A percentile compares a stretch with the other conserved stretches of the same genome.
These are phyloP conservation scores for Fusarium tricinctum DNA, from an alignment of 2,329 filamentous ascomycete species.

Conservation along the genomic window DNA sequence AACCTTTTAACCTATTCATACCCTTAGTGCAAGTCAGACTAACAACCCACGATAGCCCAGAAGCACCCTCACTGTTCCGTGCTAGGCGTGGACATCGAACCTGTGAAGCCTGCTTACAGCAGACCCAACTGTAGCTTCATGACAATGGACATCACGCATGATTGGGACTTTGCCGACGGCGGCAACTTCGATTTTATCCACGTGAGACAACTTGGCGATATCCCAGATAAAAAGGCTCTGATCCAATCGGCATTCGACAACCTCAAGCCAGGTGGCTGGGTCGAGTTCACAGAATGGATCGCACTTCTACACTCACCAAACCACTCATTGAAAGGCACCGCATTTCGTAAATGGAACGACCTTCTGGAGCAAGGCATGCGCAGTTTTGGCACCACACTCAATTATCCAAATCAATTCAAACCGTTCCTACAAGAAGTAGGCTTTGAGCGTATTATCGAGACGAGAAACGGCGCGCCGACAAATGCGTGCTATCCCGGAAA, in stretches of 20 bases:
- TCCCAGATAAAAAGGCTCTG: conserved; percentile 33
- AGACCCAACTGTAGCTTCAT: conserved; percentile 39
- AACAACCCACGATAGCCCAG: conserved; percentile 28
- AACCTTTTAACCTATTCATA: not conserved
- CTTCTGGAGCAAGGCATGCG: conserved; percentile 41
- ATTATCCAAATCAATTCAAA: conserved; percentile 37
- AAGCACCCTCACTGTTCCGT: conserved; percentile 43
- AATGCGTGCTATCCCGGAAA: conserved; percentile 47
- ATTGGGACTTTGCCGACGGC: conserved; percentile 36
- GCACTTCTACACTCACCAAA: conserved; percentile 43
- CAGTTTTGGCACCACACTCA: conserved; percentile 34
- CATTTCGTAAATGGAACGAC: conserved; percentile 43
- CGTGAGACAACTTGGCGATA: conserved; percentile 38
- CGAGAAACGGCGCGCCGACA: conserved; percentile 43
- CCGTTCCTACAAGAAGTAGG: conserved; percentile 33
- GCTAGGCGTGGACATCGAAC: conserved; percentile 43
- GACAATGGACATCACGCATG: conserved; percentile 39
- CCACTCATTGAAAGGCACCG: conserved; percentile 40
- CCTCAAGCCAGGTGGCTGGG: conserved; percentile 45
- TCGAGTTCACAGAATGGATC: conserved; percentile 47
- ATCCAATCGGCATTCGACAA: conserved; percentile 39
- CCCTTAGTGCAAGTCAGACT: not conserved
- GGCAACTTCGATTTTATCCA: conserved; percentile 42
- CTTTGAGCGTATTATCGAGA: conserved; percentile 43
- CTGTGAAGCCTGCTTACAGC: conserved; percentile 32